phyloP scores from a whole-genome alignment of 768 basidiomycete species.

The Lentinus brumalis region DNA sequence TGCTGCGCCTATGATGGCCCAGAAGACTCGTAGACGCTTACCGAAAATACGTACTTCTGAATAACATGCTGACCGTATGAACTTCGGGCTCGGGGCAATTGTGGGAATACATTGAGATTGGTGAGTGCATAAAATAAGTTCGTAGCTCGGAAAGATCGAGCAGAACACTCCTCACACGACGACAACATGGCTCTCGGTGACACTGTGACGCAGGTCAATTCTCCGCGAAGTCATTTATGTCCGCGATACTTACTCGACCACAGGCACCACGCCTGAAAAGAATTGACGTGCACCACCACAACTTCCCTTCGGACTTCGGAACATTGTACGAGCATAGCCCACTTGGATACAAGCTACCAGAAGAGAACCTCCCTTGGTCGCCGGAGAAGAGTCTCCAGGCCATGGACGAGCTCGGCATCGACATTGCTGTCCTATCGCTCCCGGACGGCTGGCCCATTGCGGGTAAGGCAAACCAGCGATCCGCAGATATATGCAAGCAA shows the following conservation, averaged over 20 bases:
- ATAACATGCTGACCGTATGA: too few relatives aligned
- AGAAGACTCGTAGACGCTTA: neutral
- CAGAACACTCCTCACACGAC: too few relatives aligned
- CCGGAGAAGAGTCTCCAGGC: conserved; percentile 54
- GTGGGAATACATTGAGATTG: too few relatives aligned
- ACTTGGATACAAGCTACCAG: conserved; percentile 64
- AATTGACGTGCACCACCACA: conserved; percentile 76
- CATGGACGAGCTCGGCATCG: conserved; percentile 62
- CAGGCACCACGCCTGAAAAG: neutral
- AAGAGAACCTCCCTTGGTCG: conserved; percentile 65
- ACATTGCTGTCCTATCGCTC: conserved; percentile 64
- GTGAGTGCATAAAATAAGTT: too few relatives aligned
- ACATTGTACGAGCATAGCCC: conserved; percentile 45
- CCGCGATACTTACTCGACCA: too few relatives aligned
- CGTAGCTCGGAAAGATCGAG: too few relatives aligned
- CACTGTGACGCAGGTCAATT: too few relatives aligned
- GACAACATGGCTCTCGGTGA: too few relatives aligned
- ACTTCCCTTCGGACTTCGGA: conserved; percentile 54
- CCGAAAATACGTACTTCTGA: too few relatives aligned
- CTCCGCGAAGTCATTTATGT: too few relatives aligned
- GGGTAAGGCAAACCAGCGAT: conserved; percentile 44
- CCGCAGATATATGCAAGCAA: conserved; percentile 47
- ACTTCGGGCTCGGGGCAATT: too few relatives aligned
- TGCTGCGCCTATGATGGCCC: conserved; percentile 41
- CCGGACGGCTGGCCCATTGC: conserved; percentile 52